These are phyloP conservation scores for Phialemonium atrogriseum DNA, from an alignment of 2,329 filamentous ascomycete species.

Conservation along the genomic window DNA sequence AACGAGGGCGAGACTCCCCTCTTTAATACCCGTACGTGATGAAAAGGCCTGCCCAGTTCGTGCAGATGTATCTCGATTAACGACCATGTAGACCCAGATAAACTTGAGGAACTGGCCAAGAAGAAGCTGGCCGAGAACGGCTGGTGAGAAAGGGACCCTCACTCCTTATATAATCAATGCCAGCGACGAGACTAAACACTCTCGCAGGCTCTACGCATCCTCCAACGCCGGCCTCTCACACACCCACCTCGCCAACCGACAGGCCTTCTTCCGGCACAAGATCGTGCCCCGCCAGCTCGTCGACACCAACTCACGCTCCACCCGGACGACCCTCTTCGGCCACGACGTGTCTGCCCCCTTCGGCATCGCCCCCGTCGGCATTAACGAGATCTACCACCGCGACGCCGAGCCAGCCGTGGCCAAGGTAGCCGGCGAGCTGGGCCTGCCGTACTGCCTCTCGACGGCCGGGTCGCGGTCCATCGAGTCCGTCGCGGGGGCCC, in stretches of 20 bases:
- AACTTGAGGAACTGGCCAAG: constrained; percentile 50
- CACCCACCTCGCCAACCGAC: constrained; percentile 47
- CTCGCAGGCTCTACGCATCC: constrained; percentile 40
- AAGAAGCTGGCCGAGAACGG: constrained; percentile 47
- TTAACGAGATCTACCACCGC: constrained; percentile 57
- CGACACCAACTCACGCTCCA: constrained; percentile 52
- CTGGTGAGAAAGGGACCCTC: constrained; percentile 21
- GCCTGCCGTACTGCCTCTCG: constrained; percentile 50
- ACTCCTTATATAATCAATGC: constrained; percentile 14
- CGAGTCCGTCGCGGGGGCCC: constrained; percentile 48
- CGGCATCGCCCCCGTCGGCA: constrained; percentile 57
- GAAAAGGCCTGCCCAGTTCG: not conserved
- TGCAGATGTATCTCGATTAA: constrained; percentile 1
- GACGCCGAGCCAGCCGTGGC: constrained; percentile 51
- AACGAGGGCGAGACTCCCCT: constrained; percentile 14
- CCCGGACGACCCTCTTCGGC: constrained; percentile 48
- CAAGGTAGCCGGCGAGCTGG: constrained; percentile 49
- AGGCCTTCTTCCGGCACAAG: constrained; percentile 56
- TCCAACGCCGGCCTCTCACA: constrained; percentile 47
- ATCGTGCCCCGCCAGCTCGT: constrained; percentile 55
- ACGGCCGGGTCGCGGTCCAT: constrained; percentile 49
- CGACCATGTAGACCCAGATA: constrained; percentile 47
- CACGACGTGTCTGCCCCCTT: constrained; percentile 51
- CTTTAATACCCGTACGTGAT: constrained; percentile 15
- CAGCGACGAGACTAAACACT: not conserved